Conservation (phyloP, 1,284 basidiomycete species). For the Flammula alnicola region DNA sequence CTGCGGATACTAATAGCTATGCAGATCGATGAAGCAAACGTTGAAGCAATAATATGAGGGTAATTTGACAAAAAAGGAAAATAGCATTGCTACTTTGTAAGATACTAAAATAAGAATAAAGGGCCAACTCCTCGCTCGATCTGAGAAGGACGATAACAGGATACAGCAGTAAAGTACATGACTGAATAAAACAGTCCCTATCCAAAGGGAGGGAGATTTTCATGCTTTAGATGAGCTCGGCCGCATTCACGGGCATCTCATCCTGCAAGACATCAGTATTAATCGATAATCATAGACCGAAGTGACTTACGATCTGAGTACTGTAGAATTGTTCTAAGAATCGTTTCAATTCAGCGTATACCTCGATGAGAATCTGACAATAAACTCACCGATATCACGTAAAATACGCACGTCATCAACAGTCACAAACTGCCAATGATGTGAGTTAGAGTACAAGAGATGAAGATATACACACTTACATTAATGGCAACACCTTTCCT, state of each 20-base stretch:
- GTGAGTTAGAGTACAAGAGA: slow-evolving; percentile 19
- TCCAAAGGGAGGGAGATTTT: slow-evolving; percentile 9
- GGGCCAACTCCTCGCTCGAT: slow-evolving; percentile 5
- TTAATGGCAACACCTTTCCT: slow-evolving; percentile 94
- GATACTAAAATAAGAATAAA: slow-evolving; percentile 10
- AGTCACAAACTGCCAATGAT: slow-evolving; percentile 76
- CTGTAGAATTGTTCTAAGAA: slow-evolving; percentile 82
- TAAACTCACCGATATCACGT: slow-evolving; percentile 81
- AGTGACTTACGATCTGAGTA: slow-evolving; percentile 77
- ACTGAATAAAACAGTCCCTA: slow-evolving; percentile 11
- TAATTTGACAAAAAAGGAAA: too few species aligned
- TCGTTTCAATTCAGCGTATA: slow-evolving; percentile 15
- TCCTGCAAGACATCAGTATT: slow-evolving; percentile 55
- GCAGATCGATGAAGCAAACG: too few species aligned
- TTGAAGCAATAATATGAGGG: too few species aligned
- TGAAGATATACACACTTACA: slow-evolving; percentile 47
- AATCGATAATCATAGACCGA: slow-evolving; percentile 17
- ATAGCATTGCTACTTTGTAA: slow-evolving; percentile 6
- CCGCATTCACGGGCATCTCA: slow-evolving; percentile 94
- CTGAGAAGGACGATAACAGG: not conserved
- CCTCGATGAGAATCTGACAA: slow-evolving; percentile 21
- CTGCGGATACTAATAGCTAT: too few species aligned
- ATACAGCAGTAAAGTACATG: slow-evolving; percentile 20
- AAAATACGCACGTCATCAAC: slow-evolving; percentile 90
- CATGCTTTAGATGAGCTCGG: slow-evolving; percentile 72